Evolutionary conservation across 2,329 filamentous ascomycete genomes (phyloP), one percentile per base, ranked within the genome.

Genomic region (Cladophialophora psammophila): DNA sequence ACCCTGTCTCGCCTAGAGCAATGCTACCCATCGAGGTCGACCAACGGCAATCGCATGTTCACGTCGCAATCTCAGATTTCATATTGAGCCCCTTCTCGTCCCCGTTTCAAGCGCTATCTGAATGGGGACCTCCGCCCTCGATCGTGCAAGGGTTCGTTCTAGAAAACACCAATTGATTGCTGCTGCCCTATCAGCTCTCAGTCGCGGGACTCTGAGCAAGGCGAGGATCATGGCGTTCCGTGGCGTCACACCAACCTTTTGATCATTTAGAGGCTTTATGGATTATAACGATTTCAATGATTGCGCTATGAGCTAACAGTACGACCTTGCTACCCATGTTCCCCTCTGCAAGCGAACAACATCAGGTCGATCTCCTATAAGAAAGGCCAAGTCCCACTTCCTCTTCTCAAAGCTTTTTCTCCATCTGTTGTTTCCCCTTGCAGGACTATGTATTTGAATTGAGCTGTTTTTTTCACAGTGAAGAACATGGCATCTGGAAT

Each of bases 401-500:
- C 31, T 13, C 45, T 55, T 32, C 32, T 38, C 13, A 13, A 60
- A 18, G 48, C 40, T 8, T 34, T 34, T 20, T 18, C 35, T 56
- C 36, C 50, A n/a, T 55, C 32, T 40, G 9, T 31, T 53, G 18
- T 20, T 31, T 52, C 61, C 42, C 36, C 31, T 52, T 42, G 45
- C 20, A 18, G 52, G 20, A 50, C 20, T 50, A 12, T 26, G 8
- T 26, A 12, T 50, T 10, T 26, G 31, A 15, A 56, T 18, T 18
- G 57, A 48, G 18, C 52, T 63, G 12, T 18, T 42, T 62, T 34
- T 10, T 54, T 18, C 8, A 58, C 40, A 36, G 7, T 48, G 31
- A 26, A 13, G 40, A 60, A 45, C n/a, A 68, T 68, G 66, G 66
- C 66, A 52, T 56, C 66, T 50, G 66, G 62, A 50, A 38, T 62